Base-by-base conservation (phyloP, 805 yeast genomes). In the Candida parachauliodes region DNA sequence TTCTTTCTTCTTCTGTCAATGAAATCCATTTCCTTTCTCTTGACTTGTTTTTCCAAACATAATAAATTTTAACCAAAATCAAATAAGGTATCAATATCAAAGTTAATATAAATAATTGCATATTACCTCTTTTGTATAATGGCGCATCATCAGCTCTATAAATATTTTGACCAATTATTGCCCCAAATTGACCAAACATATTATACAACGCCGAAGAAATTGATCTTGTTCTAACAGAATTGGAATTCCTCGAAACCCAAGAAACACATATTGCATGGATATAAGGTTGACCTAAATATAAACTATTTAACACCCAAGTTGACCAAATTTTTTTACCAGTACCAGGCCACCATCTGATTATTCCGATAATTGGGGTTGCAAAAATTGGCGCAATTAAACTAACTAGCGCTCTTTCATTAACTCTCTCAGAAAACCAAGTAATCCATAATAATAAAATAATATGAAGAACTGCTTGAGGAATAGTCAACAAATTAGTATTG, bases 151-250 rank as follows among this genome's bases (percentile, higher is more conserved):
- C 71, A 1, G 54, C 52, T 33, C 80, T 56, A 55, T 82, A 83
- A 4, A 83, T 67, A 48, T 81, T 74, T 5, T 79, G 60, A 3
- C 77, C 60, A 7, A 74, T 59, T 34, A 83, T 76, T 55, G 1
- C 78, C 81, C 0, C 27, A 24, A 76, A 62, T 50, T 83, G 88
- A 0, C 75, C 76, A 52, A 68, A 72, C 67, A 81, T 79, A 49
- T 81, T 83, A 50, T 75, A 80, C 33, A 82, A 40, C 0, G 88
- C 79, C 0, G 85, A 76, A 11, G 81, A 70, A 5, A 82, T 78
- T 0, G 88, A 75, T 47, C 89, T 62, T 2, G 76, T 62, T n/a
- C 80, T 58, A 21, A 82, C 83, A 1, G 82, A 67, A 51, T 77
- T 74, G 8, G 86, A 71, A 48, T 81, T 81, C 19, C 74, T 55